These are phyloP conservation scores for Croton laevigatus DNA, from an alignment of 441 rosid genomes.

Conservation along the genomic window DNA sequence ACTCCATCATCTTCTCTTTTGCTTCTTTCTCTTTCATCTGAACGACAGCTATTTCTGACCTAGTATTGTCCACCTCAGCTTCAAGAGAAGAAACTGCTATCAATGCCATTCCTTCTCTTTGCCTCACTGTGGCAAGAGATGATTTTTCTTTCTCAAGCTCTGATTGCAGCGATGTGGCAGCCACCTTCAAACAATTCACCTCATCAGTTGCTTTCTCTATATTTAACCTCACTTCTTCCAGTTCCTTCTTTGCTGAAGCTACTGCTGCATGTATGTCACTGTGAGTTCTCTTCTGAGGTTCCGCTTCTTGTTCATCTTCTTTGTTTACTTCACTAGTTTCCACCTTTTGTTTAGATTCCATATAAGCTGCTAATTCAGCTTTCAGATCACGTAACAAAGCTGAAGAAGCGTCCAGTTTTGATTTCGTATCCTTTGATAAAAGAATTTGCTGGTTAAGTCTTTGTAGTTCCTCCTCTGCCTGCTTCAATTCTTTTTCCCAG, in stretches of 20 bases:
- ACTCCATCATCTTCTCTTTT: slow-evolving; percentile 56
- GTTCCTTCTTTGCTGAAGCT: slow-evolving; percentile 76
- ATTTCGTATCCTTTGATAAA: slow-evolving; percentile 67
- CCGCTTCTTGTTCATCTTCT: slow-evolving; percentile 28
- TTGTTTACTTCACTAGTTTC: slow-evolving; percentile 30
- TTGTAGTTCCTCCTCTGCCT: slow-evolving; percentile 81
- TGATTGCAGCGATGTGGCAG: slow-evolving; percentile 52
- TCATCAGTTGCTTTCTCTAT: slow-evolving; percentile 75
- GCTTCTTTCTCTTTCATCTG: slow-evolving; percentile 78
- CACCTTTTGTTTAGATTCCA: slow-evolving; percentile 71
- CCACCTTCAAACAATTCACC: slow-evolving; percentile 67
- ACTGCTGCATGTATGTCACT: slow-evolving; percentile 54
- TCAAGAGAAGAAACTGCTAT: slow-evolving; percentile 74
- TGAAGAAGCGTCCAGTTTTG: slow-evolving; percentile 70
- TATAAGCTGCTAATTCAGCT: slow-evolving; percentile 74
- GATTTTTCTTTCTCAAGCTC: slow-evolving; percentile 74
- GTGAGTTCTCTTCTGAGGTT: slow-evolving; percentile 40
- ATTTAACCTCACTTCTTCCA: slow-evolving; percentile 66
- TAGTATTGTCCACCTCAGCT: slow-evolving; percentile 66
- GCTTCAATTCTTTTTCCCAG: slow-evolving; percentile 91
- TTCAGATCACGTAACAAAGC: slow-evolving; percentile 70
- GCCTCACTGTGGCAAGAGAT: slow-evolving; percentile 53
- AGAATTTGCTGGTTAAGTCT: slow-evolving; percentile 64
- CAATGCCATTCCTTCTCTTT: slow-evolving; percentile 90
- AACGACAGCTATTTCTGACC: slow-evolving; percentile 54